Base-by-base conservation (phyloP, 352 stramenopile species). In the Pythium coloratum region DNA sequence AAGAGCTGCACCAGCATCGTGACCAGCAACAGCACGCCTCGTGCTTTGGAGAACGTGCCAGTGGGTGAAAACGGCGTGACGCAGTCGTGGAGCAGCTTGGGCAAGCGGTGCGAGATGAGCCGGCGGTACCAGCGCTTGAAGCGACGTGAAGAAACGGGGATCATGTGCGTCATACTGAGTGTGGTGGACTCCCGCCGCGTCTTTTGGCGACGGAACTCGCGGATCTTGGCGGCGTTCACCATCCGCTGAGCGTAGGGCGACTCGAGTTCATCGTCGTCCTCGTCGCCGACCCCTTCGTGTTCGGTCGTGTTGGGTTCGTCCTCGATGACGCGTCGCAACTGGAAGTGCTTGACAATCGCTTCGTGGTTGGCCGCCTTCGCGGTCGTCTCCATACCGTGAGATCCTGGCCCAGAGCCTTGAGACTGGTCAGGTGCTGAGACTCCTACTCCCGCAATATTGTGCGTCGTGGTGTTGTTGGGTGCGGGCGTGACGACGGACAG, bases 171-270 rank as follows among this genome's bases (percentile, higher is more conserved):
- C 30, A 71, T 42, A 33, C 50, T 71, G 1, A 46, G 8, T 24
- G 64, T 67, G 9, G 2, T 24, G 3, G 66, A 71, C 9, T 66
- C 64, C 12, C 50, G 64, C 18, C 64, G 64, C 38, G 49, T 71
- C 16, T 62, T 61, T 16, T 51, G 44, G 32, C 59, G 58, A 4
- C 66, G 60, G 47, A 72, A 72, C 26, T 72, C 66, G 42, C 60
- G 66, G 32, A 72, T 72, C 28, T 64, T 68, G 16, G 67, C 67
- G 30, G 61, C 67, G 6, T 69, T 66, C n/a, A 73, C 58, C 59
- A 72, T 68, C 4, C 66, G 66, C 55, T 72, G 59, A 3, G 59
- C 55, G 38, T 66, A 62, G 2, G 56, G 59, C 14, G 59, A 61
- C 38, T 28, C 46, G 0, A 6, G 8, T 10, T 63, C 66, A 14